phyloP scores from a whole-genome alignment of 129 eudicot genomes.

The Centaurea solstitialis region DNA sequence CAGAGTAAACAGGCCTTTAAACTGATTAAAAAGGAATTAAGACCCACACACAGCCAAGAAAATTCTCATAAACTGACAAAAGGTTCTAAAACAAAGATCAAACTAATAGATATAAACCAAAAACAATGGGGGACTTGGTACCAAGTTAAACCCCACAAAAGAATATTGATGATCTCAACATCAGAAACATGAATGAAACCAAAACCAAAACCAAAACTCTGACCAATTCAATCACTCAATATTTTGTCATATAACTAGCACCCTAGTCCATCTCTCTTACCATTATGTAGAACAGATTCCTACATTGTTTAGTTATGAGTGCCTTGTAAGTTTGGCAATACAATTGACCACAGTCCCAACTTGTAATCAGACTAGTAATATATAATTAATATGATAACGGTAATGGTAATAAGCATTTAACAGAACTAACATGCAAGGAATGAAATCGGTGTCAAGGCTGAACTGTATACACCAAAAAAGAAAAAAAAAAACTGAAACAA shows the following conservation, averaged over 20 bases:
- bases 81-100: not conserved
- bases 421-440: not conserved
- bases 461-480: no score
- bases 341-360: not conserved
- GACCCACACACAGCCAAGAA: no score
- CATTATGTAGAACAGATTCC: not conserved
- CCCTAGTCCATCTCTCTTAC: not conserved
- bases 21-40: no score
- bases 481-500: no score
- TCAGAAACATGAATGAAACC: not conserved
- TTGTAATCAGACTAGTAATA: not conserved
- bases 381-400: not conserved
- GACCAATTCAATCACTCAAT: not conserved
- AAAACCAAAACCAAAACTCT: not conserved
- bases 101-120: not conserved
- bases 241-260: not conserved
- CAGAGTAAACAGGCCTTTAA: no score
- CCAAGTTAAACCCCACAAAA: not conserved
- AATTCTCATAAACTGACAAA: no score
- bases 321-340: not conserved
- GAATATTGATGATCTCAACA: not conserved
- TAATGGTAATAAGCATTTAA: not conserved
- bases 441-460: no score
- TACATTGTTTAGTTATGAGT: not conserved
- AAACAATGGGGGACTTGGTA: not conserved